Conservation (phyloP, 2,329 filamentous ascomycete genomes). For the Colletotrichum lentis region DNA sequence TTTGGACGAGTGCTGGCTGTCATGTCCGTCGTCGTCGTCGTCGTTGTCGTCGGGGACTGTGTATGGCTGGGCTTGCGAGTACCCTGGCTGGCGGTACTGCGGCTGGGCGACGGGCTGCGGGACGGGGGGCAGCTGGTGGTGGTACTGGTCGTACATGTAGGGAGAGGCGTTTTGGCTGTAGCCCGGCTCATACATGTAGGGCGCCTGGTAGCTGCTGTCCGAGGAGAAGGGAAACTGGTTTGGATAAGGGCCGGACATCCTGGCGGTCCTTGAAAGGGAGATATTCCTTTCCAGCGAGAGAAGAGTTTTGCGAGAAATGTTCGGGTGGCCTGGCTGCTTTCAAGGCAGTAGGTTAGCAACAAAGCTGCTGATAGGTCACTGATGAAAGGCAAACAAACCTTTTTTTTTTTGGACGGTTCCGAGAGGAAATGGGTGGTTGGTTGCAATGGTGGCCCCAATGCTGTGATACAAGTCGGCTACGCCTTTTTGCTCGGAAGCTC, state of each 20-base stretch:
- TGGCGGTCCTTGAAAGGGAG: neutral
- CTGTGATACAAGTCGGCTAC: no score
- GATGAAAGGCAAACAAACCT: no score
- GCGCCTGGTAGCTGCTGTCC: neutral
- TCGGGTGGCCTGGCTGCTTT: no score
- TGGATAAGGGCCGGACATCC: conserved; percentile 2
- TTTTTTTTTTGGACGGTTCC: no score
- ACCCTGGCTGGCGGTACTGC: neutral
- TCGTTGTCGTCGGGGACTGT: no score
- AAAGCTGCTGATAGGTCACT: no score
- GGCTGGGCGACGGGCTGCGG: neutral
- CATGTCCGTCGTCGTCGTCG: no score
- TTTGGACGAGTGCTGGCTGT: neutral
- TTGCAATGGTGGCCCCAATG: no score
- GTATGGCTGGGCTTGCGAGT: neutral
- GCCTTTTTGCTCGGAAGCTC: no score
- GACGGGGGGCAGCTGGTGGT: neutral
- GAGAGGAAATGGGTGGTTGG: no score
- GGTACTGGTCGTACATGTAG: neutral
- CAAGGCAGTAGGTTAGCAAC: no score
- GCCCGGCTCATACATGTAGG: neutral
- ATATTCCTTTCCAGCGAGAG: no score
- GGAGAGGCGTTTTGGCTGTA: neutral
- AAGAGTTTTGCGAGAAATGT: neutral
- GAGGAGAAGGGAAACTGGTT: neutral